Evolutionary conservation across 495 filamentous ascomycete genomes (phyloP).

Genomic region (Annulohypoxylon nitens): DNA sequence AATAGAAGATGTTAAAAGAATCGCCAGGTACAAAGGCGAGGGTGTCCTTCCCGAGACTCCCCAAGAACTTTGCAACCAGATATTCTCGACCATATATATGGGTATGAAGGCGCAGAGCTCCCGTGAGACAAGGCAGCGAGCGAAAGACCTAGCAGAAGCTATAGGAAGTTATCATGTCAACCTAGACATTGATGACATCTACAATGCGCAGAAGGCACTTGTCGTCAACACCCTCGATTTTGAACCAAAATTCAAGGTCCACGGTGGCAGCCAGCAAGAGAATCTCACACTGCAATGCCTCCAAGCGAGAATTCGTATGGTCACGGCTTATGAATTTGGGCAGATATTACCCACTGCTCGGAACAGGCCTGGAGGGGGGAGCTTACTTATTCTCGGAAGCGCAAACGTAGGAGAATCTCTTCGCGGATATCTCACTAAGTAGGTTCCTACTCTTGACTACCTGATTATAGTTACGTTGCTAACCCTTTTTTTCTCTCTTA

Average conservation of each 20-base stretch:
- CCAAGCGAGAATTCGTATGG: conserved; percentile 80
- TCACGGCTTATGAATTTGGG: conserved; percentile 80
- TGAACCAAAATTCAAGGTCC: conserved; percentile 72
- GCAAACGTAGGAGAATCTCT: conserved; percentile 70
- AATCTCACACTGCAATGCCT: conserved; percentile 83
- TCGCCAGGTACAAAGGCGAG: conserved; percentile 68
- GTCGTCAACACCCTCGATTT: conserved; percentile 53
- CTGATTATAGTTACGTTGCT: neutral
- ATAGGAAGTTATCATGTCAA: conserved; percentile 74
- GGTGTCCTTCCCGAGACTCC: conserved; percentile 68
- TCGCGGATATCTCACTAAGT: conserved; percentile 70
- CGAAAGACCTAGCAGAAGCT: conserved; percentile 72
- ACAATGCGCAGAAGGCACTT: conserved; percentile 54
- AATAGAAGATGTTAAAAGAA: conserved; percentile 73
- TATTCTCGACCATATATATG: conserved; percentile 86
- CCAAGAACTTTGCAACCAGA: conserved; percentile 71
- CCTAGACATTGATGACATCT: conserved; percentile 80
- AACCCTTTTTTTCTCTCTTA: neutral
- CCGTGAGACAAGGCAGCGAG: conserved; percentile 77
- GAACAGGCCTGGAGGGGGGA: conserved; percentile 61
- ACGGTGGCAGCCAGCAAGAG: conserved; percentile 71
- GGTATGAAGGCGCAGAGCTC: conserved; percentile 79
- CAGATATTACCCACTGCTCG: conserved; percentile 75
- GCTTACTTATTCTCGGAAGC: conserved; percentile 57
- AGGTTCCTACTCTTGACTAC: conserved; percentile 11